phyloP scores from a whole-genome alignment of 1,284 basidiomycete species.

The Ceratobasidium sp. region DNA sequence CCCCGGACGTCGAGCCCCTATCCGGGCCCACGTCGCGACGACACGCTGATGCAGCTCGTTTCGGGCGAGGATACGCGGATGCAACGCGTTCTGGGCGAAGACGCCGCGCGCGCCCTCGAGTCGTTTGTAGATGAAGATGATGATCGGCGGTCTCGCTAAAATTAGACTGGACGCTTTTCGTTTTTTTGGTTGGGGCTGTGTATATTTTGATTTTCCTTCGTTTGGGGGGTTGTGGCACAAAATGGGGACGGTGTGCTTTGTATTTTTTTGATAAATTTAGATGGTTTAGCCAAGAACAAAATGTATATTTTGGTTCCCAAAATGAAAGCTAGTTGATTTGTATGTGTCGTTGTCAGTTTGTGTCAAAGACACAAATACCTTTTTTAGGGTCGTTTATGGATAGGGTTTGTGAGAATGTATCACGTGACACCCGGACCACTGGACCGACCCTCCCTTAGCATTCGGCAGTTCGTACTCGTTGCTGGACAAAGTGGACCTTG shows the following conservation, averaged over 20 bases:
- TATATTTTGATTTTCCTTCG: background rate
- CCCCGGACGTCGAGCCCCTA: conserved; percentile 12
- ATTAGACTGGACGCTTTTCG: background rate
- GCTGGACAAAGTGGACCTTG: too few relatives aligned
- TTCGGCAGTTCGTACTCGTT: too few relatives aligned
- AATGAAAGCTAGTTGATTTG: conserved; percentile 4
- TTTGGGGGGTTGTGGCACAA: background rate
- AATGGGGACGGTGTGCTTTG: background rate
- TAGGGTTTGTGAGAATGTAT: background rate
- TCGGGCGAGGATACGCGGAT: background rate
- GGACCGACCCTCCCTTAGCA: too few relatives aligned
- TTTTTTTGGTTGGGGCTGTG: background rate
- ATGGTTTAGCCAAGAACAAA: background rate
- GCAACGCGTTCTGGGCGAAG: conserved; percentile 3
- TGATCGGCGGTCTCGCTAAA: background rate
- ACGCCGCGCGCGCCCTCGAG: conserved; percentile 20
- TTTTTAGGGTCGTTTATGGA: background rate
- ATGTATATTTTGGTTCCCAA: conserved; percentile 10
- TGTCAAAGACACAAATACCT: background rate
- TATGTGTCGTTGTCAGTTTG: background rate
- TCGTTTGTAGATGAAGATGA: conserved; percentile 30
- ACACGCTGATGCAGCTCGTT: conserved; percentile 7
- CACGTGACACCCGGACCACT: too few relatives aligned
- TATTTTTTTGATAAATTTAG: conserved; percentile 7
- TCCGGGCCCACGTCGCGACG: background rate